Evolutionary conservation across 2,329 filamentous ascomycete genomes (phyloP), one percentile per base, ranked within the genome.

Genomic region (Verticillium nubilum): DNA sequence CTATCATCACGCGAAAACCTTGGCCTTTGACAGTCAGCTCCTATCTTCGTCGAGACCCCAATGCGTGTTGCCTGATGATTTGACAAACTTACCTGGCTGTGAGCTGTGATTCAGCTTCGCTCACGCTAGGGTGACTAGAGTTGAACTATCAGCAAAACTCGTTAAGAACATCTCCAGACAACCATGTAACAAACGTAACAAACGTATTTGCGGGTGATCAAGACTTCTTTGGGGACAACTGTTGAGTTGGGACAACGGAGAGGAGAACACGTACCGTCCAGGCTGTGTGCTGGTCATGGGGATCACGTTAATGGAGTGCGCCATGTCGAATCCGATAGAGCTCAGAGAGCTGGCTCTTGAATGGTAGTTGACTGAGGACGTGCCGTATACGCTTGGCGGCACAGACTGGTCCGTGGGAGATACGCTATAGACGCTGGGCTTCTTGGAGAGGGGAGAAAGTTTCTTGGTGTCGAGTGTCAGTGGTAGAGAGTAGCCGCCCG

Each of bases 401-500:
- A 59, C 53, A 35, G 61, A 61, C 27, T 61, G 61, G 26, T 68
- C 65, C 17, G 64, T 63, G 25, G 64, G 60, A 37, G 63, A 66
- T 35, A 63, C 64, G 61, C 61, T 60, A 33, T 66, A 63, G 47
- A 63, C 61, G 37, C 62, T 59, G 42, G 66, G 62, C 53, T 65
- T 65, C 26, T 61, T 55, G 37, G 61, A 42, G 29, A 62, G 52
- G 35, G 64, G n/a, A 64, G 63, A 55, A 42, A 68, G 63, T 61
- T 76, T 78, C 35, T 28, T 52, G 23, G 70, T 69, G 54, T 79
- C 75, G 58, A 75, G 62, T 13, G 74, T 71, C 52, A 76, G 67
- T 4, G 79, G 76, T 25, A 82, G 70, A 26, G 77, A 78, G 62
- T 80, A 82, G 50, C 79, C 80, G 33, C 75, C 76, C 19, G 76